Base-by-base conservation (phyloP, 2,329 filamentous ascomycete species). In the Cordyceps tenuipes region DNA sequence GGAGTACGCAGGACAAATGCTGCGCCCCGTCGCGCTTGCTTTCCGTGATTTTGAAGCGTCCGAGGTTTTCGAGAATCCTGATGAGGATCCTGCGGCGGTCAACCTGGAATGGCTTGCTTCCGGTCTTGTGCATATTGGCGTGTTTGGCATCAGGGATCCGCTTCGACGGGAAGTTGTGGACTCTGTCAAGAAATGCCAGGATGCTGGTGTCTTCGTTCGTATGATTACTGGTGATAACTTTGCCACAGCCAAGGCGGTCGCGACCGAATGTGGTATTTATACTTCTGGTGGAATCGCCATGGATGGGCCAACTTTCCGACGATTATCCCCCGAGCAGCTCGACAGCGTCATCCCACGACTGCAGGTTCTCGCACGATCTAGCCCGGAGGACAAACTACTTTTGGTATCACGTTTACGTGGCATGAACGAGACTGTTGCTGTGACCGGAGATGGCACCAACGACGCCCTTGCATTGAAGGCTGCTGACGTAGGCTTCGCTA, bases 121-220 rank as follows among this genome's bases (percentile, higher is more conserved):
- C 5, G 66, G 67, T 47, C 64, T 77, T 49, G 72, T 75, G 13
- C 76, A 77, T 62, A 67, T 78, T 47, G 75, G 75, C 17, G 71
- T 77, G 10, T 76, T 91, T 63, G 86, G 85, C 66, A 87, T 89
- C 43, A 83, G 86, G 59, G 85, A 89, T 67, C 85, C 85, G n/a
- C 73, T 89, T 3, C 81, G 86, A 49, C 75, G 77, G 0, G 83
- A 83, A 57, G 86, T 88, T 1, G 76, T 80, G 1, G 77, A 86
- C 47, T 84, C 86, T 1, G 85, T 89, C 4, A 75, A 76, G 54
- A 78, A 82, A 59, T 87, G 84, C 56, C 82, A 85, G 62, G 77
- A 79, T 7, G 85, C 86, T 9, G 85, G 85, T 56, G 85, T 89
- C 9, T 82, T 82, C 48, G 83, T 88, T 4, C 82, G 85, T 62